Base-by-base conservation (phyloP, 768 basidiomycete species). In the Xanthoconium purpureum region DNA sequence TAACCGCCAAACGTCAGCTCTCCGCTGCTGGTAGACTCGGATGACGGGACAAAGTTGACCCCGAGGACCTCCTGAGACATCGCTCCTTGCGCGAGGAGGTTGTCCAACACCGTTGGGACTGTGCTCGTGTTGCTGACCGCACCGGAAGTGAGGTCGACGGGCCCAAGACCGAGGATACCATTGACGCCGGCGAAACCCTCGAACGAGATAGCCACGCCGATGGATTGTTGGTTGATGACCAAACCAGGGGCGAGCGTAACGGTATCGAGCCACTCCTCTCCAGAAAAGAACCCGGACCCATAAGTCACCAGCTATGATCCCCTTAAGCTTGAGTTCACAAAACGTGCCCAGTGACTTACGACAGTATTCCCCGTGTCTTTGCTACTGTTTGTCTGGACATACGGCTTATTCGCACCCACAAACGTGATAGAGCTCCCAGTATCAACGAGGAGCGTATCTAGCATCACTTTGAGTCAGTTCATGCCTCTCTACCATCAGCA, bases 121-220 rank as follows among this genome's bases (percentile, higher is more conserved):
- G 14, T 18, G 3, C 24, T 3, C 18, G 47, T 47, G 18, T 60
- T 50, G 18, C 18, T 47, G 14, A 67, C 48, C 8, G 61, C 65
- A 43, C 64, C 71, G 1, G 42, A 4, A 1, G 75, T 77, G 32
- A 78, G 59, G 52, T 64, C 70, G 14, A 47, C 48, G 17, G 77
- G 77, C 9, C 76, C 70, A 11, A 62, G 42, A 67, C 77, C 61
- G 20, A 78, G 66, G 52, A 77, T 73, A 17, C 78, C 78, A 49
- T 78, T 74, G 24, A 75, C 59, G 2, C 55, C 63, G 12, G 40
- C 13, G 43, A 75, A 67, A 17, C 73, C 74, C 0, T 18, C 8
- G 14, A 67, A 44, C 0, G 40, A 28, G 0, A 43, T 43, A 0
- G 78, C 76, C 40, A 71, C 71, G 13, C 77, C 57, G 3, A 78